Percentiles rank a stretch among this genome's conserved stretches.
Conservation (phyloP, 441 rosid species). For the Rhodomyrtus psidioides region DNA sequence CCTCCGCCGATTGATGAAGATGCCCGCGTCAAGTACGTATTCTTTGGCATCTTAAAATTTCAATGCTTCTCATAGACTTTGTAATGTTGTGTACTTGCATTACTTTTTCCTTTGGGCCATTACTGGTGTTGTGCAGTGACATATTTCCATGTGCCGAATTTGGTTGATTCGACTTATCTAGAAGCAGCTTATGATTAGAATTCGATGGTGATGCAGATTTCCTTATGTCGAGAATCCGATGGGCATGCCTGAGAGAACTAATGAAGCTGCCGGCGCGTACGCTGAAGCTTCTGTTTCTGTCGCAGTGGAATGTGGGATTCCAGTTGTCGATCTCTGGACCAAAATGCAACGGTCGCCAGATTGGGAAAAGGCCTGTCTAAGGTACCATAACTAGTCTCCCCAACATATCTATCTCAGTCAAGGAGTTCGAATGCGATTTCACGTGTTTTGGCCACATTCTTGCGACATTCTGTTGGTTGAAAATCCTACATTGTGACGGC, state of each 20-base stretch:
- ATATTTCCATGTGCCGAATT: not conserved
- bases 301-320: conserved; percentile 42
- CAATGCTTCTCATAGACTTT: not conserved
- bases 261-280: conserved; percentile 64
- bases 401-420: not conserved
- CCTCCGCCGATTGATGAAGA: conserved; percentile 90
- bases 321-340: conserved; percentile 62
- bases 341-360: conserved; percentile 54
- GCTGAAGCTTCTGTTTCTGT: conserved; percentile 52
- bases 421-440: not conserved
- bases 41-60: not conserved
- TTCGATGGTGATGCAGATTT: conserved; percentile 24
- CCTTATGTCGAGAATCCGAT: conserved; percentile 54
- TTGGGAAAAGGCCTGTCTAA: conserved; percentile 52
- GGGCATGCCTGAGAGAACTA: conserved; percentile 73
- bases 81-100: not conserved
- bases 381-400: conserved; percentile 15
- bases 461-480: not conserved
- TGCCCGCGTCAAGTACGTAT: conserved; percentile 53
- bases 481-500: not conserved
- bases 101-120: not conserved
- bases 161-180: not conserved
- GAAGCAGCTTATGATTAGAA: not conserved
- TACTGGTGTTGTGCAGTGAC: not conserved
- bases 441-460: not conserved